Percentiles rank a stretch among this genome's conserved stretches.
phyloP scores from a whole-genome alignment of 1,284 basidiomycete genomes.

The Boletus calvinii region DNA sequence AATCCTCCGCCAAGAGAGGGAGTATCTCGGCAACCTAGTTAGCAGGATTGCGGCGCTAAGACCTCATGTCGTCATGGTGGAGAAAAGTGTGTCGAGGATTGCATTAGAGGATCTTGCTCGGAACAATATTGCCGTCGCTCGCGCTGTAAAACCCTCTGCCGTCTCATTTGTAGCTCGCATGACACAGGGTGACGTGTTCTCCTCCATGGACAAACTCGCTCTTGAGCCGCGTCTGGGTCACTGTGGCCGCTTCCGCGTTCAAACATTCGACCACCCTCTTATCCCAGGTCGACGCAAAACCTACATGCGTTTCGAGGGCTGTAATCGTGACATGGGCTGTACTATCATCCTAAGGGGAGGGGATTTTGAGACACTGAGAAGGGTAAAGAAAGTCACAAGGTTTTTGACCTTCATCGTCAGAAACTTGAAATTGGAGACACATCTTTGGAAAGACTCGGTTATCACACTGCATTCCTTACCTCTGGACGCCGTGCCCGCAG shows the following conservation, averaged over 20 bases:
- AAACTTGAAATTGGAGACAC: conserved; percentile 92
- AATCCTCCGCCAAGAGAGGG: conserved; percentile 91
- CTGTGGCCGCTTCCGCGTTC: conserved; percentile 84
- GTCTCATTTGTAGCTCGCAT: conserved; percentile 88
- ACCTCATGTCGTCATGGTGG: conserved; percentile 91
- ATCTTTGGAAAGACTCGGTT: conserved; percentile 92
- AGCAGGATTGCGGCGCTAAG: conserved; percentile 87
- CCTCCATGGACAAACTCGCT: conserved; percentile 92
- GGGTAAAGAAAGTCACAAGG: conserved; percentile 89
- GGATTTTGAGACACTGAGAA: conserved; percentile 73
- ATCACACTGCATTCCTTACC: conserved; percentile 75
- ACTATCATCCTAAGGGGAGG: conserved; percentile 94
- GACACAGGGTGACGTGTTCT: conserved; percentile 94
- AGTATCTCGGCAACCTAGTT: conserved; percentile 89
- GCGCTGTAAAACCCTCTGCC: conserved; percentile 86
- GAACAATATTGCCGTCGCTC: conserved; percentile 88
- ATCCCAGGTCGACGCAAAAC: conserved; percentile 93
- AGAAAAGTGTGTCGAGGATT: conserved; percentile 89
- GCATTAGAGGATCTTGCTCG: conserved; percentile 89
- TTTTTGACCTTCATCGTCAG: conserved; percentile 91
- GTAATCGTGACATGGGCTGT: conserved; percentile 88
- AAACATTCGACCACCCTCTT: conserved; percentile 91
- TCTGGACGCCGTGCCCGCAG: conserved; percentile 58
- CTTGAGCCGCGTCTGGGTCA: conserved; percentile 90
- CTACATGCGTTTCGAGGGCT: conserved; percentile 97